Conservation (phyloP, 768 basidiomycete genomes). For the Suillus weaverae region DNA sequence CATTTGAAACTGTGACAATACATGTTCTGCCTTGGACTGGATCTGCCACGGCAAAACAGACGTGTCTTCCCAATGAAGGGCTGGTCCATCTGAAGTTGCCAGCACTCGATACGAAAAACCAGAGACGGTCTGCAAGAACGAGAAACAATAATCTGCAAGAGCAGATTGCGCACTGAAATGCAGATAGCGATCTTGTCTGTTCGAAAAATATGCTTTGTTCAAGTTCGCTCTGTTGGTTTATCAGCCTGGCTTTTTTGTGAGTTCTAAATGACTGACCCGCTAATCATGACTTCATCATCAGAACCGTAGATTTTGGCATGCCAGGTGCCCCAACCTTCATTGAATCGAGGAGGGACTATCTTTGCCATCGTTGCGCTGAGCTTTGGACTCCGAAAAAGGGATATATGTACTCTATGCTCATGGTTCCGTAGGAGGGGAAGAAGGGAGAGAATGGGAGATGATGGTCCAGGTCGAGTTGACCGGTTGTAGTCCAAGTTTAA, state of each 20-base stretch:
- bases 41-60: constrained; percentile 69
- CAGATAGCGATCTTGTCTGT: constrained; percentile 94
- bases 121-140: constrained; percentile 68
- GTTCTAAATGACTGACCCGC: constrained; percentile 64
- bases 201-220: constrained; percentile 88
- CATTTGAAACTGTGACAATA: constrained; percentile 62
- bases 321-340: constrained; percentile 99
- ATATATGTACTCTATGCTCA: constrained; percentile 70
- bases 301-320: constrained; percentile 95
- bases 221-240: constrained; percentile 77
- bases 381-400: constrained; percentile 86
- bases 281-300: constrained; percentile 90
- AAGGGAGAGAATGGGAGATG: constrained; percentile 66
- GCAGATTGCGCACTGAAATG: constrained; percentile 59
- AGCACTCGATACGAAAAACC: constrained; percentile 69
- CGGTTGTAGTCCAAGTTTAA: constrained; percentile 82
- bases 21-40: constrained; percentile 54
- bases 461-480: constrained; percentile 69
- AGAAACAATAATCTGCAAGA: constrained; percentile 81
- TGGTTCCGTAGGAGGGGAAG: constrained; percentile 73
- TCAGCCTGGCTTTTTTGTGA: neutral
- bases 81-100: constrained; percentile 41
- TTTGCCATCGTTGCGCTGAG: constrained; percentile 71
- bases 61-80: constrained; percentile 66
- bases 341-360: constrained; percentile 87